phyloP scores from a whole-genome alignment of 495 filamentous ascomycete species.

The Halenospora varia region DNA sequence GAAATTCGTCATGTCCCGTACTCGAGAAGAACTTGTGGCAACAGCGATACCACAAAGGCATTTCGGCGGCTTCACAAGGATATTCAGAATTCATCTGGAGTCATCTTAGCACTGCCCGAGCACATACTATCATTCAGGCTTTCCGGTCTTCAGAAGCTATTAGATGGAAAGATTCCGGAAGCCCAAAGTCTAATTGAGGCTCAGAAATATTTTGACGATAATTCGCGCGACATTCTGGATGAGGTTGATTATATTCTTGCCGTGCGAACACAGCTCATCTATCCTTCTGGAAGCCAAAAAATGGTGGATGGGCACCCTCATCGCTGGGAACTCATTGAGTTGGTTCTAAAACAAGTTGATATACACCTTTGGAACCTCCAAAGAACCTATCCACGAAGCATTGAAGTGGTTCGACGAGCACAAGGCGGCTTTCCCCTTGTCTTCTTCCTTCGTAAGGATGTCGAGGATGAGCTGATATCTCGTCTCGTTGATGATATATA shows the following conservation, averaged over 20 bases:
- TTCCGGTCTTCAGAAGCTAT: conserved; percentile 9
- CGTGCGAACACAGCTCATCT: conserved; percentile 12
- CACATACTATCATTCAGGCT: conserved; percentile 19
- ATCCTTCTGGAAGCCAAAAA: conserved; percentile 13
- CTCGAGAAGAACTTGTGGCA: conserved; percentile 11
- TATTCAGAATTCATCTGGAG: conserved; percentile 1
- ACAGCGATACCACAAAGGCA: not conserved
- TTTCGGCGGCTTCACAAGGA: conserved; percentile 1
- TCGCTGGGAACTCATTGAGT: conserved; percentile 26
- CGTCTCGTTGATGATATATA: conserved; percentile 30
- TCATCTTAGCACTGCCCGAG: conserved; percentile 16
- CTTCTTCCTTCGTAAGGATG: conserved; percentile 34
- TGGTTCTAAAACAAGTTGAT: conserved; percentile 37
- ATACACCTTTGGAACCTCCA: conserved; percentile 29
- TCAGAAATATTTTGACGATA: conserved; percentile 8
- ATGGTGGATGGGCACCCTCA: conserved; percentile 12
- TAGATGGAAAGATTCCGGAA: conserved; percentile 1
- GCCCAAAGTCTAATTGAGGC: conserved; percentile 5
- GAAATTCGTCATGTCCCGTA: conserved; percentile 14
- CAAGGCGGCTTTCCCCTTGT: conserved; percentile 34
- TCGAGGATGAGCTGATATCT: conserved; percentile 31
- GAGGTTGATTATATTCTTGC: conserved; percentile 13
- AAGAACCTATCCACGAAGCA: conserved; percentile 28
- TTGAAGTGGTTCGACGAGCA: conserved; percentile 33
- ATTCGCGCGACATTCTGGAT: conserved; percentile 8